phyloP scores from a whole-genome alignment of 2,329 filamentous ascomycete species.

The Aspergillus niger region DNA sequence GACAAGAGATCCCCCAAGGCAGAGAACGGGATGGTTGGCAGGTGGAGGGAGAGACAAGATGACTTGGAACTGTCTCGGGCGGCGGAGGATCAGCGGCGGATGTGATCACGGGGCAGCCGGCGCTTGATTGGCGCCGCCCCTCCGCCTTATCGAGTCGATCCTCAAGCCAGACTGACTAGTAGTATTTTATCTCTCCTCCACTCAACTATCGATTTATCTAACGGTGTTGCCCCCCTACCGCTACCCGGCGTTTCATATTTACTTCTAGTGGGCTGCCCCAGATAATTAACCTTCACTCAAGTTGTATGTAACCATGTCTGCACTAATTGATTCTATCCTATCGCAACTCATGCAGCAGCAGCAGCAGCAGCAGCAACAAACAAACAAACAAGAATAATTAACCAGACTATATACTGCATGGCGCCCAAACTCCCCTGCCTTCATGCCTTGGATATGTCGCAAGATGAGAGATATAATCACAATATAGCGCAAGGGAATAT shows the following conservation, averaged over 20 bases:
- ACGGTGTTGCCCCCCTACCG: too few species aligned
- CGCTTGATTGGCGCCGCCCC: constrained; percentile 14
- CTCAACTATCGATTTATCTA: background rate
- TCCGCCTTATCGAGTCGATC: constrained; percentile 4
- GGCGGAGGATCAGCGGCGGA: constrained; percentile 11
- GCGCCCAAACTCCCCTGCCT: background rate
- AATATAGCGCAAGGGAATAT: background rate
- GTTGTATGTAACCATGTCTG: background rate
- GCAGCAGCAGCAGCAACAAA: too few species aligned
- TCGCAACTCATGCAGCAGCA: constrained; percentile 5
- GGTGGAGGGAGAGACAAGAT: constrained; percentile 1
- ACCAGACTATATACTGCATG: background rate
- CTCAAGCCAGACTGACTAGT: background rate
- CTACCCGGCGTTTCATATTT: background rate
- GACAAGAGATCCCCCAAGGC: background rate
- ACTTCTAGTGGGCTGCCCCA: background rate
- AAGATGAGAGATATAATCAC: background rate
- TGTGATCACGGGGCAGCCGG: constrained; percentile 21
- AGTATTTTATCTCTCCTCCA: background rate
- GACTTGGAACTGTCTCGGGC: background rate
- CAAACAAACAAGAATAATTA: background rate
- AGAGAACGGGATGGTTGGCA: background rate
- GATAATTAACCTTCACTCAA: background rate
- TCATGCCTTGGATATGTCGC: background rate
- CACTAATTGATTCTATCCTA: background rate